Percentiles rank a stretch among this genome's conserved stretches.
phyloP scores from a whole-genome alignment of 1,284 basidiomycete species.

The Termitomyces sp. region DNA sequence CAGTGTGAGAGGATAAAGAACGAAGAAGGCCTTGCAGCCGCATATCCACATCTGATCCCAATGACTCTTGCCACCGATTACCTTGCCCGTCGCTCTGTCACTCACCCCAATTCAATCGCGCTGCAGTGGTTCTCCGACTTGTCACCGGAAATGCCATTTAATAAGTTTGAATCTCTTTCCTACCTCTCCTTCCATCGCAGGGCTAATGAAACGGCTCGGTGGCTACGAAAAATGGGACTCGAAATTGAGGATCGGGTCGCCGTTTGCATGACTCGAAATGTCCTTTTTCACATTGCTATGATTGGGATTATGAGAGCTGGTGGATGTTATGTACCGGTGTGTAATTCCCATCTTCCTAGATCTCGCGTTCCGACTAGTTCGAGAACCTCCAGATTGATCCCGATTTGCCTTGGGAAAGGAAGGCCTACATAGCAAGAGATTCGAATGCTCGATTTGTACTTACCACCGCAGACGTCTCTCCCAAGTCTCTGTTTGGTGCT shows the following conservation, averaged over 20 bases:
- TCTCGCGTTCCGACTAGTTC: not conserved
- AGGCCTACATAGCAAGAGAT: slow-evolving; percentile 42
- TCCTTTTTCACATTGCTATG: slow-evolving; percentile 40
- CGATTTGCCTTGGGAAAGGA: slow-evolving; percentile 45
- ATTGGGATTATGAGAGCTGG: slow-evolving; percentile 47
- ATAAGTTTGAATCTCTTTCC: slow-evolving; percentile 25
- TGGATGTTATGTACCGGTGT: slow-evolving; percentile 50
- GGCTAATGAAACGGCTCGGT: slow-evolving; percentile 40
- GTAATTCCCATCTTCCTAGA: slow-evolving; percentile 11
- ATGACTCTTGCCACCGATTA: slow-evolving; percentile 34
- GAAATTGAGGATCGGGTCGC: slow-evolving; percentile 39
- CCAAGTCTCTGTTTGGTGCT: slow-evolving; percentile 25
- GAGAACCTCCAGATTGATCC: slow-evolving; percentile 42
- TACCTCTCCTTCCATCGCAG: slow-evolving; percentile 34
- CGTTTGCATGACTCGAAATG: slow-evolving; percentile 42
- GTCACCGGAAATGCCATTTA: slow-evolving; percentile 18
- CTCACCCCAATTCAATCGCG: slow-evolving; percentile 28
- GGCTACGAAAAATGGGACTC: slow-evolving; percentile 36
- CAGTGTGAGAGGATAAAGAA: slow-evolving; percentile 25
- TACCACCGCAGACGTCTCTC: slow-evolving; percentile 27
- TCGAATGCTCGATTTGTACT: slow-evolving; percentile 40
- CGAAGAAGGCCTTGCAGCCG: slow-evolving; percentile 22
- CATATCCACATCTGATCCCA: slow-evolving; percentile 20
- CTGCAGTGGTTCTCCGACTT: slow-evolving; percentile 38
- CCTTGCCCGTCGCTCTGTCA: slow-evolving; percentile 26